These are phyloP conservation scores for Exophiala oligosperma DNA, from an alignment of 2,329 filamentous ascomycete genomes.

Conservation along the genomic window DNA sequence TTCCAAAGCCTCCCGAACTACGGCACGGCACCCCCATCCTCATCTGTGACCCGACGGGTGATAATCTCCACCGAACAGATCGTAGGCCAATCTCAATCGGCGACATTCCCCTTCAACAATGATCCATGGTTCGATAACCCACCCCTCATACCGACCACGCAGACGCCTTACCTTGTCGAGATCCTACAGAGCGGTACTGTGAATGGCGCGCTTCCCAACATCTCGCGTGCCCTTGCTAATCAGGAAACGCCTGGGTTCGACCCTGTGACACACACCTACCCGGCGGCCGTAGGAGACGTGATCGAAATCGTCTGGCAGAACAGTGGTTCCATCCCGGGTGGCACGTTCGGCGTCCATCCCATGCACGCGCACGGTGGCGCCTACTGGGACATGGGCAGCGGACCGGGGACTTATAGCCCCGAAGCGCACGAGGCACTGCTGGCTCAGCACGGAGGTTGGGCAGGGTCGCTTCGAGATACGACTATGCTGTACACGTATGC, in stretches of 20 bases:
- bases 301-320: slow-evolving; percentile 49
- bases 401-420: slow-evolving; percentile 47
- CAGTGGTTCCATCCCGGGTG: slow-evolving; percentile 30
- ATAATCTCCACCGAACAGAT: slow-evolving; percentile 43
- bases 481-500: slow-evolving; percentile 59
- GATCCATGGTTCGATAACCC: slow-evolving; percentile 20
- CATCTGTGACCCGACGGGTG: slow-evolving; percentile 52
- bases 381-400: slow-evolving; percentile 48
- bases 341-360: slow-evolving; percentile 42
- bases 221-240: slow-evolving; percentile 40
- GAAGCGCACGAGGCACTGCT: slow-evolving; percentile 44
- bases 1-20: slow-evolving; percentile 26
- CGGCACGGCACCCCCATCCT: slow-evolving; percentile 29
- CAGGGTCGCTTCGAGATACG: slow-evolving; percentile 40
- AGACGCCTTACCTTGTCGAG: slow-evolving; percentile 47
- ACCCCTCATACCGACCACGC: slow-evolving; percentile 21
- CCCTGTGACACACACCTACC: slow-evolving; percentile 29
- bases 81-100: slow-evolving; percentile 23
- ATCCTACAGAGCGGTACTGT: slow-evolving; percentile 42
- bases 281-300: slow-evolving; percentile 44
- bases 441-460: slow-evolving; percentile 3
- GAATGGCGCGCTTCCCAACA: slow-evolving; percentile 38
- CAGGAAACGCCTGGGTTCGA: slow-evolving; percentile 41
- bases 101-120: slow-evolving; percentile 36
- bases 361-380: slow-evolving; percentile 50